Evolutionary conservation across 352 stramenopile genomes (phyloP).

Genomic region (Pythium chondricola): DNA sequence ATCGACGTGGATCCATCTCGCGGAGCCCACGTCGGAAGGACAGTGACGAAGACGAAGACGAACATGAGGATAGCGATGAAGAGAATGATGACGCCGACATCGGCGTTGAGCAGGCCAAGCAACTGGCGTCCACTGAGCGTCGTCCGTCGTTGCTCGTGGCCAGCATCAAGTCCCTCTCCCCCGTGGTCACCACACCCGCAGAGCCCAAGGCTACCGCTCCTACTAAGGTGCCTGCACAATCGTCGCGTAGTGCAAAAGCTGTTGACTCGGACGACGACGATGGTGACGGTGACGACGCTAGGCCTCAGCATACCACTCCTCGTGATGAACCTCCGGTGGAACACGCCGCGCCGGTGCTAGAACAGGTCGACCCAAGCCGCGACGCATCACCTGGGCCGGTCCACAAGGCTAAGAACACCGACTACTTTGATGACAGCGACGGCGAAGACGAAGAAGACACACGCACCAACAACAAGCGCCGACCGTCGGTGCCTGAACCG

Average conservation of each 20-base stretch:
- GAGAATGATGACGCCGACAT: conserved; percentile 4
- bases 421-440: conserved; percentile 66
- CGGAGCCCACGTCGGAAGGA: background rate
- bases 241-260: no score
- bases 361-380: conserved; percentile 3
- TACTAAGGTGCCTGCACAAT: background rate
- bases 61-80: conserved; percentile 7
- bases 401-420: no score
- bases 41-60: background rate
- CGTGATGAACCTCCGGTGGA: conserved; percentile 15
- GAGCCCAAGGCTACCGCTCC: conserved; percentile 22
- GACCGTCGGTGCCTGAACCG: conserved; percentile 2
- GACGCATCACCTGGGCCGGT: no score
- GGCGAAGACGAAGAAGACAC: conserved; percentile 26
- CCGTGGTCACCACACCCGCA: conserved; percentile 5
- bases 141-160: conserved; percentile 41
- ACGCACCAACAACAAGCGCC: conserved; percentile 15
- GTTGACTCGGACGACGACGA: conserved; percentile 15
- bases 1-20: no score
- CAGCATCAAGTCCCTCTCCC: conserved; percentile 49
- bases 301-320: conserved; percentile 35
- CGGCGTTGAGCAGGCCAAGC: no score
- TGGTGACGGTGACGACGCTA: conserved; percentile 21
- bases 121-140: background rate
- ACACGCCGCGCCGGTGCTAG: background rate